Base-by-base conservation (phyloP, 306 rosid genomes). In the Quercus suber region DNA sequence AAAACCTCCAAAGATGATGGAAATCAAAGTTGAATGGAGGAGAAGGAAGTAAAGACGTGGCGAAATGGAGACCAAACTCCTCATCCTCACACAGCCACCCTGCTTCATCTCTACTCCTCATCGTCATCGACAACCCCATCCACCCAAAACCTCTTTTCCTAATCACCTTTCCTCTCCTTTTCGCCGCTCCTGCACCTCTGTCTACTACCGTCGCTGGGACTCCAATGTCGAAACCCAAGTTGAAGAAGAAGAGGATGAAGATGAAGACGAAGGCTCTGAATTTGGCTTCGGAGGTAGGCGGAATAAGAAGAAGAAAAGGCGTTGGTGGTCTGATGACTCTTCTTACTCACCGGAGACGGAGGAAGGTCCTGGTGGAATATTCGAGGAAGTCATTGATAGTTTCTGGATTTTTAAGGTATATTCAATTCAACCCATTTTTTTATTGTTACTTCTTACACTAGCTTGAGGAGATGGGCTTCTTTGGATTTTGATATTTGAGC, bases 401-500 rank as follows among this genome's bases (percentile, higher is more conserved):
- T 15, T 93, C 28, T 90, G 98, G 99, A 83, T 95, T 89, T 64
- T 95, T 61, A 88, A 91, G 98, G 99, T 95, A 61, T 6, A 64
- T 5, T 64, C 33, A 14, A 64, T 30, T 64, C 17, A 15, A 28
- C 41, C 20, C 41, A 5, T 64, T 64, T 14, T 23, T 11, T 23
- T 30, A 49, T 49, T 10, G 53, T 49, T 49, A 49, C 45, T 8
- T 41, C 45, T 41, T 1, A 8, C 45, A 41, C 17, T 49, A 12
- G 53, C 53, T 49, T 49, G 53, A 49, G 53, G 53, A 12, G 53
- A 49, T 49, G 53, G 53, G 17, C 17, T 49, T 49, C 53, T 49
- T 49, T 49, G 17, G 14, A 49, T 49, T 49, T 49, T 49, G 17
- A 49, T 49, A 10, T 12, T 49, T 49, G 15, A 49, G 53, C 53